These are phyloP conservation scores for Osmozyma mogii DNA, from an alignment of 805 yeast genomes.

Conservation along the genomic window DNA sequence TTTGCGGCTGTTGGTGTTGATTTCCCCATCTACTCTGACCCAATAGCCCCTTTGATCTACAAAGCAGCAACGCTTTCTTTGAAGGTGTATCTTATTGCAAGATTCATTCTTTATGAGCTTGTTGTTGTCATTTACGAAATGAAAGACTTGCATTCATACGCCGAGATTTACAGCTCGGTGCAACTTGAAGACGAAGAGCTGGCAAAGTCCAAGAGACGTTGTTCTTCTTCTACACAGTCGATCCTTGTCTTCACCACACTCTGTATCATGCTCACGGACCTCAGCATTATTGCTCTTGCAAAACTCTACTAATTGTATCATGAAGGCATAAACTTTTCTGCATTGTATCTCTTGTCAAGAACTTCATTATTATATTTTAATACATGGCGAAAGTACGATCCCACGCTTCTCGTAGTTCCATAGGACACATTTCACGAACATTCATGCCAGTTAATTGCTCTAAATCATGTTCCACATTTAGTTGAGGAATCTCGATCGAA, in stretches of 20 bases:
- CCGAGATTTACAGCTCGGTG: conserved; percentile 9
- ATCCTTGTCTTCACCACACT: not conserved
- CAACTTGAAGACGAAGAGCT: not conserved
- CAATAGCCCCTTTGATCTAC: conserved; percentile 10
- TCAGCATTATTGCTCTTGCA: not conserved
- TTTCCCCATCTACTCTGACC: conserved; percentile 10
- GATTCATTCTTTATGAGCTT: conserved; percentile 24
- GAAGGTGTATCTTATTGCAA: conserved; percentile 27
- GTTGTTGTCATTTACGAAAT: conserved; percentile 9
- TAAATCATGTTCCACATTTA: too few relatives aligned
- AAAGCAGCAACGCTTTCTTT: conserved; percentile 16
- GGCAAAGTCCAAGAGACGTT: not conserved
- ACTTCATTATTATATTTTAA: too few relatives aligned
- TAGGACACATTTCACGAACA: too few relatives aligned
- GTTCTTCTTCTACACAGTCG: not conserved
- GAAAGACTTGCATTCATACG: conserved; percentile 5
- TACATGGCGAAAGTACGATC: conserved; percentile 6
- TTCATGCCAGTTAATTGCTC: too few relatives aligned
- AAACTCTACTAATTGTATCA: not conserved
- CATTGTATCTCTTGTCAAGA: too few relatives aligned
- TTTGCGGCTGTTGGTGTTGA: conserved; percentile 19
- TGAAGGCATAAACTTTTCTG: too few relatives aligned
- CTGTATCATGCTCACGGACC: not conserved
- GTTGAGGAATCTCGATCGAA: too few relatives aligned
- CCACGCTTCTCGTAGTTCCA: not conserved